Evolutionary conservation across 2,329 filamentous ascomycete species (phyloP).

Genomic region (Nemania sp.): DNA sequence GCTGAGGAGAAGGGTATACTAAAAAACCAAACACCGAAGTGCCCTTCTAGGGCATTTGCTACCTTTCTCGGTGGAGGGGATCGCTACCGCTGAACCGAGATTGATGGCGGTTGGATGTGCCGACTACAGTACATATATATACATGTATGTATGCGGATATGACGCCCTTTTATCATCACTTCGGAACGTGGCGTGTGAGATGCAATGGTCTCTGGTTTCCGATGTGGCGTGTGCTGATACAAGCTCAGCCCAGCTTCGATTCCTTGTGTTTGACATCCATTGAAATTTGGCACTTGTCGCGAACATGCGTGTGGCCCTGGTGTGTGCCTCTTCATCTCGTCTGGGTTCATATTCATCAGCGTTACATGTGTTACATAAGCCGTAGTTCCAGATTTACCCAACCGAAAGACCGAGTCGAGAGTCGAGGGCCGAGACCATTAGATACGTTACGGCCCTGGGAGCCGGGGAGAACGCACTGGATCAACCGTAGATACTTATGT

Average conservation of each 20-base stretch:
- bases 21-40: slow-evolving; percentile 5
- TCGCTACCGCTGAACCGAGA: slow-evolving; percentile 5
- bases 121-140: not conserved
- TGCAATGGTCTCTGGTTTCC: slow-evolving; percentile 8
- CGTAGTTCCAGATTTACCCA: slow-evolving; percentile 15
- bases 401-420: not conserved
- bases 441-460: slow-evolving; percentile 22
- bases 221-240: slow-evolving; percentile 26
- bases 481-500: not conserved
- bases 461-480: slow-evolving; percentile 4
- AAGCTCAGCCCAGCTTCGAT: not conserved
- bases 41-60: not conserved
- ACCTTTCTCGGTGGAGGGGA: not conserved
- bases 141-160: not conserved
- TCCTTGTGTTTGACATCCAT: not conserved
- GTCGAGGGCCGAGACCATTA: slow-evolving; percentile 10
- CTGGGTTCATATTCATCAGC: not conserved
- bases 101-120: slow-evolving; percentile 1
- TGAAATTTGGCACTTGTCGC: not conserved
- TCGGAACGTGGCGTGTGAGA: not conserved
- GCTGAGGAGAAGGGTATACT: not conserved
- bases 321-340: not conserved
- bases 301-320: not conserved
- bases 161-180: not conserved
- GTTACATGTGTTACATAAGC: slow-evolving; percentile 19